Percentiles rank a stretch among this genome's conserved stretches.
Conservation (phyloP, 345 rosid genomes). For the Syzygium grande region DNA sequence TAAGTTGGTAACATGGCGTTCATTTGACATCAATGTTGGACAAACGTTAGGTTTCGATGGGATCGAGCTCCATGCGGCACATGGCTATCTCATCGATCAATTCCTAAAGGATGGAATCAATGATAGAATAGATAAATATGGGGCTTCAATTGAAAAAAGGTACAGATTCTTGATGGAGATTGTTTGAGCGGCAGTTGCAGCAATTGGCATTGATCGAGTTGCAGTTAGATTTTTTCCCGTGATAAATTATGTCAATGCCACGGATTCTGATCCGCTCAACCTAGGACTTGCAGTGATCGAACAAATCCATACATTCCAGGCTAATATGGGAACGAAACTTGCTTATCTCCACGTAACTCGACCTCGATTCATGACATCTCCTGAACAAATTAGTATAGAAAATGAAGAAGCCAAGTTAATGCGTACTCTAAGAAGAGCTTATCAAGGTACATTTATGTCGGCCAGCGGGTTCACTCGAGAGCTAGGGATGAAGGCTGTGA, state of each 20-base stretch:
- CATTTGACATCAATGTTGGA: not conserved
- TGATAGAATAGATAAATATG: not conserved
- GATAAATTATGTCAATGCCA: not conserved
- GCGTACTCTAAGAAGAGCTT: not conserved
- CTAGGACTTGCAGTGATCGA: not conserved
- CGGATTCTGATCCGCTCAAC: not conserved
- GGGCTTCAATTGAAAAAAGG: not conserved
- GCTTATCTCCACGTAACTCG: not conserved
- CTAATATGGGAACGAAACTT: not conserved
- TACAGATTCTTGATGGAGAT: not conserved
- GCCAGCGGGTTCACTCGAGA: not conserved
- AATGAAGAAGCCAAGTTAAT: not conserved
- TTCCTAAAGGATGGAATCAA: slow-evolving; percentile 3
- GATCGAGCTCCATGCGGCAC: not conserved
- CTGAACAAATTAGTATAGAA: not conserved
- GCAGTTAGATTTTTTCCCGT: not conserved
- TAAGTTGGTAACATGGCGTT: not conserved
- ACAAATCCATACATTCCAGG: not conserved
- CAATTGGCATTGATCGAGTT: not conserved
- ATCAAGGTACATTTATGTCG: not conserved
- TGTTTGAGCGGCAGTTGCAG: not conserved
- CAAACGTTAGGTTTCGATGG: slow-evolving; percentile 1
- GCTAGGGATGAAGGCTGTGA: not conserved
- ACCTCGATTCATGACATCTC: not conserved
- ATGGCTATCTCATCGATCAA: slow-evolving; percentile 1